Evolutionary conservation across 805 yeast genomes (phyloP).

Genomic region (Nakazawaea molendinolei): DNA sequence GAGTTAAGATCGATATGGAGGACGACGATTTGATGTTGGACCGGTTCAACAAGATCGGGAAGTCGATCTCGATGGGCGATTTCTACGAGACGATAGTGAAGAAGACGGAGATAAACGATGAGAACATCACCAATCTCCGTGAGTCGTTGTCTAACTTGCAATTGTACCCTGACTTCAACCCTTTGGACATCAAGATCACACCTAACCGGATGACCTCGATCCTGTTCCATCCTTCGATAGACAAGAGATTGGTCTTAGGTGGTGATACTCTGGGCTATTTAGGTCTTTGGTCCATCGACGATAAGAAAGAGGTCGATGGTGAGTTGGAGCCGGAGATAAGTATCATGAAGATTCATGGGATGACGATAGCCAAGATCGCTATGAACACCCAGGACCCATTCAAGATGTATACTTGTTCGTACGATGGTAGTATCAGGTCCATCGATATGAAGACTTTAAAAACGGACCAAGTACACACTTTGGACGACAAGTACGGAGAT

Average conservation of each 20-base stretch:
- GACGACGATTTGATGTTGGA: slow-evolving; percentile 22
- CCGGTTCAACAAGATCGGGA: slow-evolving; percentile 34
- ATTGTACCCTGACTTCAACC: slow-evolving; percentile 52
- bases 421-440: slow-evolving; percentile 80
- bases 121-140: slow-evolving; percentile 41
- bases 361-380: slow-evolving; percentile 59
- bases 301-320: slow-evolving; percentile 29
- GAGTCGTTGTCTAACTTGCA: slow-evolving; percentile 45
- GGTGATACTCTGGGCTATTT: slow-evolving; percentile 87
- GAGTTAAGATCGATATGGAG: slow-evolving; percentile 25
- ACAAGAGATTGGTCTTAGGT: slow-evolving; percentile 61
- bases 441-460: slow-evolving; percentile 59
- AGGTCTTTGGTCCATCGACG: slow-evolving; percentile 77
- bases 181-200: slow-evolving; percentile 65
- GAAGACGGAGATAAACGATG: slow-evolving; percentile 24
- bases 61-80: slow-evolving; percentile 61
- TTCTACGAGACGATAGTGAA: slow-evolving; percentile 49
- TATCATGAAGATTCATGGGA: slow-evolving; percentile 68
- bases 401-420: slow-evolving; percentile 63
- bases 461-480: slow-evolving; percentile 55
- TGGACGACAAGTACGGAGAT: slow-evolving; percentile 45
- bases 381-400: slow-evolving; percentile 43
- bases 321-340: slow-evolving; percentile 45
- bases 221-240: slow-evolving; percentile 66
- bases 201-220: slow-evolving; percentile 69